Evolutionary conservation across 352 stramenopile genomes (phyloP).

Genomic region (Phytophthora cajani): DNA sequence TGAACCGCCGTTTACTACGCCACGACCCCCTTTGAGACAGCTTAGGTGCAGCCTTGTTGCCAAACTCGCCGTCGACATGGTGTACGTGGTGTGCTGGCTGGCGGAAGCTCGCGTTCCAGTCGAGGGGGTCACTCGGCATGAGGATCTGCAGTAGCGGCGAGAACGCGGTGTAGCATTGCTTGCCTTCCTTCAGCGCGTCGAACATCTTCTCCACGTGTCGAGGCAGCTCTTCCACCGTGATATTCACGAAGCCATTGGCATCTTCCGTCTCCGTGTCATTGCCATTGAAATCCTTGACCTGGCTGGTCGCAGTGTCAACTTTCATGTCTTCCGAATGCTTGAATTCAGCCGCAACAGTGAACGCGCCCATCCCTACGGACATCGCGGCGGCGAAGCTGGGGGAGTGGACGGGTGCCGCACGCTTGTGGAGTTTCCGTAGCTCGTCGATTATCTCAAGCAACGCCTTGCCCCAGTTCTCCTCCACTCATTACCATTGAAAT

Average conservation of each 20-base stretch:
- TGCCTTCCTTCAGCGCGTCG: slow-evolving; percentile 27
- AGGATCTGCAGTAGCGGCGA: slow-evolving; percentile 48
- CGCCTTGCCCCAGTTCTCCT: slow-evolving; percentile 28
- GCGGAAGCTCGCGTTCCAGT: slow-evolving; percentile 40
- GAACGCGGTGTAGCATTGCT: slow-evolving; percentile 53
- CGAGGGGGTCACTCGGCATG: slow-evolving; percentile 38
- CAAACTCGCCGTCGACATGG: neutral
- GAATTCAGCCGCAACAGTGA: neutral
- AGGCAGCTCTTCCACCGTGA: slow-evolving; percentile 9
- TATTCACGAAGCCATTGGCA: neutral
- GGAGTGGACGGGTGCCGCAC: neutral
- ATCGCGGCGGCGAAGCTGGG: neutral
- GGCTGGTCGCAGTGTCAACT: neutral
- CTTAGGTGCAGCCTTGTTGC: neutral
- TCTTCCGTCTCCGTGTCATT: neutral
- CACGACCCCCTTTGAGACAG: slow-evolving; percentile 8
- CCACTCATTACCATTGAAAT: slow-evolving; percentile 21
- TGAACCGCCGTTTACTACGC: slow-evolving; percentile 23
- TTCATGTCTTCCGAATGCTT: neutral
- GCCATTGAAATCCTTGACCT: slow-evolving; percentile 13
- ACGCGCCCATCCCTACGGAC: neutral
- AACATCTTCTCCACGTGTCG: slow-evolving; percentile 35
- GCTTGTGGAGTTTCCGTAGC: slow-evolving; percentile 13
- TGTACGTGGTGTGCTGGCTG: neutral
- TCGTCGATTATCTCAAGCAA: slow-evolving; percentile 30